A percentile compares a stretch with the other conserved stretches of the same genome.
Evolutionary conservation across 129 eudicot species (phyloP).

Genomic region (Solidago caesia): DNA sequence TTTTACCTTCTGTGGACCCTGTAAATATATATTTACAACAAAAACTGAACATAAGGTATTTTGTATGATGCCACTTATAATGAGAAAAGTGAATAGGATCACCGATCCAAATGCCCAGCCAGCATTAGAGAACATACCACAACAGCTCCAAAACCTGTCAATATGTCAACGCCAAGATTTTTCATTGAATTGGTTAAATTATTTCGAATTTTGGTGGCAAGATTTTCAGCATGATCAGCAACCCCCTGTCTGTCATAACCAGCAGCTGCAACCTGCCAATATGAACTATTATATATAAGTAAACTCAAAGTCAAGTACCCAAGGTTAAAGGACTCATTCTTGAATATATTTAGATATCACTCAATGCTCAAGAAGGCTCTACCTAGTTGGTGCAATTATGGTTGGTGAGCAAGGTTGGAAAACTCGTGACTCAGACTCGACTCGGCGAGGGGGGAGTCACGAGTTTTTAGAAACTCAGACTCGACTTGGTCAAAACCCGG

Average conservation of each 20-base stretch:
- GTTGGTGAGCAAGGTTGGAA: no score
- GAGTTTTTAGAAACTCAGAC: no score
- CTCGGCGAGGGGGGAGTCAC: no score
- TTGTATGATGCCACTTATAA: neutral
- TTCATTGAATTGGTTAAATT: constrained; percentile 89
- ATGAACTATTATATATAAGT: neutral
- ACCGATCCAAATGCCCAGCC: constrained; percentile 16
- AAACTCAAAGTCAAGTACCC: no score
- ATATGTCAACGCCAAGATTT: constrained; percentile 96
- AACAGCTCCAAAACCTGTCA: constrained; percentile 86
- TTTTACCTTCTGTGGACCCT: constrained; percentile 76
- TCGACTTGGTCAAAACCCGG: no score
- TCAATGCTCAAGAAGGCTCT: no score
- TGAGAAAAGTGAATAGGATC: constrained; percentile 1
- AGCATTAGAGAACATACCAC: constrained; percentile 54
- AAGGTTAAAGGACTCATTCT: no score
- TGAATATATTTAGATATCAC: no score
- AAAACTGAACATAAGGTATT: neutral
- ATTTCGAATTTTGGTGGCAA: constrained; percentile 86
- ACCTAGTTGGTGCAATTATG: no score
- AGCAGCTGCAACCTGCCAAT: constrained; percentile 89
- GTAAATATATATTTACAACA: constrained; percentile 28
- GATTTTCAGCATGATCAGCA: constrained; percentile 91
- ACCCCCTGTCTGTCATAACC: constrained; percentile 95
- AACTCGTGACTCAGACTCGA: no score